phyloP scores from a whole-genome alignment of 257 asterid species.

The Gardenia jasminoides region DNA sequence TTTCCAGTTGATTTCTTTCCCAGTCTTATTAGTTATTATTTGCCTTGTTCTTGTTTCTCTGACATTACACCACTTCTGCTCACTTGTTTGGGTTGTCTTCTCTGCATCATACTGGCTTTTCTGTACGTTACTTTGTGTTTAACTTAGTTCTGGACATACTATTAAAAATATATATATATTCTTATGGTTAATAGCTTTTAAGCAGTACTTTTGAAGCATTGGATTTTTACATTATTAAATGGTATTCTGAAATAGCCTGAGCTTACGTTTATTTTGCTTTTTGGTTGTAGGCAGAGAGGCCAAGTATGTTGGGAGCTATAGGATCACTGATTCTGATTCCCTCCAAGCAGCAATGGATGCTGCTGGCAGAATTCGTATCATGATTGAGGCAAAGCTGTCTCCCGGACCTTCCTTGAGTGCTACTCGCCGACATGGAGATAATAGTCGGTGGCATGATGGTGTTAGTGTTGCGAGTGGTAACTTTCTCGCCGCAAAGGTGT shows the following conservation, averaged over 20 bases:
- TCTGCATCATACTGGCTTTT: background rate
- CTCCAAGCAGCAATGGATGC: conserved; percentile 88
- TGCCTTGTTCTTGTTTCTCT: background rate
- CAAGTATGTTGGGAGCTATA: conserved; percentile 83
- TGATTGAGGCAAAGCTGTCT: conserved; percentile 87
- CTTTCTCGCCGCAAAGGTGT: conserved; percentile 86
- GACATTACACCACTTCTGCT: background rate
- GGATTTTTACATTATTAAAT: background rate
- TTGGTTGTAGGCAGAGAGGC: conserved; percentile 70
- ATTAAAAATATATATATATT: too few species aligned
- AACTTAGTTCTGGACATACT: background rate
- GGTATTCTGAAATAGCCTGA: background rate
- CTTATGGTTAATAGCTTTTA: background rate
- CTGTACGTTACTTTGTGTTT: conserved; percentile 5
- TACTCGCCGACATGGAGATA: conserved; percentile 84
- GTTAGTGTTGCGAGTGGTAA: conserved; percentile 88
- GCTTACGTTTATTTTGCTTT: background rate
- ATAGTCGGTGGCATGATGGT: conserved; percentile 70
- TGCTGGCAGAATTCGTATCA: conserved; percentile 69
- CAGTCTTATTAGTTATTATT: background rate
- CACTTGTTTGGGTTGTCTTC: background rate
- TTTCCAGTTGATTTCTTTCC: conserved; percentile 8
- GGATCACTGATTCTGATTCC: conserved; percentile 88
- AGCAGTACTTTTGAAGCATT: background rate
- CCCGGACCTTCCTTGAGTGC: conserved; percentile 93